Evolutionary conservation across 371 early-diverging fungal species (phyloP).

Genomic region (Apophysomyces ossiformis): DNA sequence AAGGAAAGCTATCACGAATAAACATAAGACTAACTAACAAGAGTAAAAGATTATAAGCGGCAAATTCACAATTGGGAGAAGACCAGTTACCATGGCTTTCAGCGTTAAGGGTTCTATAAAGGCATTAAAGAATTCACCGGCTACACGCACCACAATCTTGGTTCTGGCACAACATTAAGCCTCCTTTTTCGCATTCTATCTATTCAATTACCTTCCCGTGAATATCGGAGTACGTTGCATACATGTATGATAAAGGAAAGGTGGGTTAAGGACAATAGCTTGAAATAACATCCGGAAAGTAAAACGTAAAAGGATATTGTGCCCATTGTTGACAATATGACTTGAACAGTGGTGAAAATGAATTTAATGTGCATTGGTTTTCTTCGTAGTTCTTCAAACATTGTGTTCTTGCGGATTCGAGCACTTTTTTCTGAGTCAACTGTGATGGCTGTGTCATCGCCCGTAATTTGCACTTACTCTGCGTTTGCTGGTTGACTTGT

Average conservation of each 20-base stretch:
- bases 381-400: conserved; percentile 17
- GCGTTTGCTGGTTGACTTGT: not conserved
- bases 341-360: conserved; percentile 8
- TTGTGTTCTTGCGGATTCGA: conserved; percentile 1
- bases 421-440: not conserved
- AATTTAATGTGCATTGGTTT: conserved; percentile 16
- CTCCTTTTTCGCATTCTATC: not conserved
- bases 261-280: not conserved
- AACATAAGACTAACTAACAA: not conserved
- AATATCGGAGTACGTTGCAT: conserved; percentile 11
- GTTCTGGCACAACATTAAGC: not conserved
- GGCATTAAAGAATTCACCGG: conserved; percentile 23
- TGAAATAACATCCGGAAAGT: not conserved
- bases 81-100: conserved; percentile 18
- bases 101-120: conserved; percentile 20
- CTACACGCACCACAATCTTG: conserved; percentile 14
- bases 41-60: not conserved
- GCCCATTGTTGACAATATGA: conserved; percentile 18
- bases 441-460: not conserved
- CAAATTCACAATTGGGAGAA: not conserved
- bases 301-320: conserved; percentile 18
- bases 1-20: not conserved
- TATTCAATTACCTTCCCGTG: not conserved
- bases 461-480: not conserved
- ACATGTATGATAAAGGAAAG: conserved; percentile 1